Percentiles rank a stretch among this genome's conserved stretches.
Evolutionary conservation across 805 yeast species (phyloP).

Genomic region (Metschnikowia dekortorum): DNA sequence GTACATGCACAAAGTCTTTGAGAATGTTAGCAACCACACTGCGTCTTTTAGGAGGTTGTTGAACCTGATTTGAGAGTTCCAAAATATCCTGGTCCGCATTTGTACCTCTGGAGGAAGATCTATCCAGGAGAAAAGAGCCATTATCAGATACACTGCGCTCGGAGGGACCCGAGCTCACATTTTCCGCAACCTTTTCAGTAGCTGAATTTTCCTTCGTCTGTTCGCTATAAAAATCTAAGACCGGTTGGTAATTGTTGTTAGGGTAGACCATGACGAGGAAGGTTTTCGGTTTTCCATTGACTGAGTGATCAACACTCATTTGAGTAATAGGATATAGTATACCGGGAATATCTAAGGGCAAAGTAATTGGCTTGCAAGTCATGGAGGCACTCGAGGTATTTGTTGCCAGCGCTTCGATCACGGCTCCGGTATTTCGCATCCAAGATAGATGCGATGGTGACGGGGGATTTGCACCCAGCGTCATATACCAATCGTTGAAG

Average conservation of each 20-base stretch:
- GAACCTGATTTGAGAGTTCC: conserved; percentile 14
- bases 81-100: conserved; percentile 12
- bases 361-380: conserved; percentile 18
- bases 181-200: conserved; percentile 8
- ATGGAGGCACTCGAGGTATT: not conserved
- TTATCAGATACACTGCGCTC: conserved; percentile 8
- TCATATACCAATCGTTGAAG: conserved; percentile 33
- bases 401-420: not conserved
- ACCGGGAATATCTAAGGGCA: conserved; percentile 26
- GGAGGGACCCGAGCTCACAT: conserved; percentile 11
- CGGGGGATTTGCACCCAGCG: conserved; percentile 23
- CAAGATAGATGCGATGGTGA: conserved; percentile 8
- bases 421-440: not conserved
- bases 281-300: conserved; percentile 7
- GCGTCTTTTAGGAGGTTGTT: conserved; percentile 18
- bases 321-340: conserved; percentile 26
- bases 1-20: conserved; percentile 21
- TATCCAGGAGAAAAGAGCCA: conserved; percentile 3
- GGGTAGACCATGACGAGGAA: conserved; percentile 22
- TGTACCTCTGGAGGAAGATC: conserved; percentile 3
- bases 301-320: conserved; percentile 9
- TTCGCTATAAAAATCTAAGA: conserved; percentile 13
- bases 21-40: conserved; percentile 19
- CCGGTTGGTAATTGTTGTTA: conserved; percentile 16
- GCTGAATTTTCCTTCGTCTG: conserved; percentile 3